Percentiles rank a stretch among this genome's conserved stretches.
Evolutionary conservation across 1,284 basidiomycete species (phyloP).

Genomic region (Ustilago cynodontis): DNA sequence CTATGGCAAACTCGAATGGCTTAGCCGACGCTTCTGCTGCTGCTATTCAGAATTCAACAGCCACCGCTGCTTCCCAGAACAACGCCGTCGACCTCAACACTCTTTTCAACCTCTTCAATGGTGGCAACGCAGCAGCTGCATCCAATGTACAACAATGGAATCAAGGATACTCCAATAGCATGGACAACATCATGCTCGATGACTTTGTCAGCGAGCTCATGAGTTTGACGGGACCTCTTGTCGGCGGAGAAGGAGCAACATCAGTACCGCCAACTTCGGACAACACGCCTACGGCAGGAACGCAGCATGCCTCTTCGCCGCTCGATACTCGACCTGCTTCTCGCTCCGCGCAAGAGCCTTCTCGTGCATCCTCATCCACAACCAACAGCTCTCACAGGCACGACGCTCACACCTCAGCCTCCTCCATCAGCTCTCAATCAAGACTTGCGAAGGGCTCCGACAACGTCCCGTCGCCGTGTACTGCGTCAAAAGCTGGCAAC

Average conservation of each 20-base stretch:
- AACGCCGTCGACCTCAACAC: conserved; percentile 30
- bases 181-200: conserved; percentile 57
- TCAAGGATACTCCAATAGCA: conserved; percentile 33
- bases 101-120: conserved; percentile 31
- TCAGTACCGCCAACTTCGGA: conserved; percentile 15
- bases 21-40: conserved; percentile 1
- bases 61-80: conserved; percentile 14
- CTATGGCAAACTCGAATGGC: conserved; percentile 16
- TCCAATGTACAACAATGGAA: conserved; percentile 21
- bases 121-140: conserved; percentile 8
- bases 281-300: conserved; percentile 22
- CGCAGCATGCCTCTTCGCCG: conserved; percentile 17
- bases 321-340: not conserved
- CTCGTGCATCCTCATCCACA: conserved; percentile 3
- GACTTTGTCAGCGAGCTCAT: conserved; percentile 58
- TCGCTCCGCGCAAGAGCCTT: not conserved
- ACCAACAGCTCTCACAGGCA: conserved; percentile 5
- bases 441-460: not conserved
- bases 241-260: conserved; percentile 20
- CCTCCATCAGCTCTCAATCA: not conserved
- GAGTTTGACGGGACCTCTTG: conserved; percentile 45
- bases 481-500: conserved; percentile 11
- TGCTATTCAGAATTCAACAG: conserved; percentile 3
- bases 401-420: not conserved
- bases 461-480: not conserved